Percentiles rank a stretch among this genome's conserved stretches.
phyloP scores from a whole-genome alignment of 345 rosid species.

The Salix viminalis region DNA sequence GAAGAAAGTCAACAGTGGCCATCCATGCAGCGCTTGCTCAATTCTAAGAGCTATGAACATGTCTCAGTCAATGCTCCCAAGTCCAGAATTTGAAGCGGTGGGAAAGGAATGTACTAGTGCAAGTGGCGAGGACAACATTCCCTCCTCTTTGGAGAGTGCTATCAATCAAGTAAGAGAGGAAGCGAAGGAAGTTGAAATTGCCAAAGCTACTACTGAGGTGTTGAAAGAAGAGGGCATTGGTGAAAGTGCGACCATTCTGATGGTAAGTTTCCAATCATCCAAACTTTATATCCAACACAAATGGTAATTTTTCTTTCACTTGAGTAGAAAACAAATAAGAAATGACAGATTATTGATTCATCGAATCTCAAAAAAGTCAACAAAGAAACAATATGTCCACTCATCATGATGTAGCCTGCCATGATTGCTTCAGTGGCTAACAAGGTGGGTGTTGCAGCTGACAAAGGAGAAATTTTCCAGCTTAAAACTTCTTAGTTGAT shows the following conservation, averaged over 20 bases:
- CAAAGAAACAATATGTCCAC: too few relatives aligned
- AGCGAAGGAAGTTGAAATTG: constrained; percentile 47
- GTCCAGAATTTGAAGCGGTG: constrained; percentile 26
- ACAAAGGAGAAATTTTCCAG: too few relatives aligned
- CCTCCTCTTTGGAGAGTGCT: constrained; percentile 43
- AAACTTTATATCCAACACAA: not conserved
- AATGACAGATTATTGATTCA: not conserved
- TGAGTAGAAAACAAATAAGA: not conserved
- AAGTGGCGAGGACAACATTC: constrained; percentile 24
- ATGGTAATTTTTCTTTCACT: not conserved
- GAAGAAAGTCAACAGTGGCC: constrained; percentile 39
- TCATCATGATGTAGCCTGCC: not conserved
- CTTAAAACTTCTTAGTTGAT: too few relatives aligned
- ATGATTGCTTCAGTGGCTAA: not conserved
- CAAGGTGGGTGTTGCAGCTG: too few relatives aligned
- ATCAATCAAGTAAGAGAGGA: constrained; percentile 61
- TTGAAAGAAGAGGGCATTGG: constrained; percentile 77
- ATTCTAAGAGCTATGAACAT: constrained; percentile 58
- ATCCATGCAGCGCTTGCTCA: constrained; percentile 65
- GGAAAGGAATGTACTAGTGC: constrained; percentile 20
- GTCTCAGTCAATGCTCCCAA: constrained; percentile 24
- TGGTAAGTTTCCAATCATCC: constrained; percentile 39
- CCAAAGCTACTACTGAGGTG: constrained; percentile 56
- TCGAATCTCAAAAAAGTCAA: not conserved
- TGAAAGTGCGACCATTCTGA: constrained; percentile 53